phyloP scores from a whole-genome alignment of 2,329 filamentous ascomycete genomes.

The Diplodia intermedia region DNA sequence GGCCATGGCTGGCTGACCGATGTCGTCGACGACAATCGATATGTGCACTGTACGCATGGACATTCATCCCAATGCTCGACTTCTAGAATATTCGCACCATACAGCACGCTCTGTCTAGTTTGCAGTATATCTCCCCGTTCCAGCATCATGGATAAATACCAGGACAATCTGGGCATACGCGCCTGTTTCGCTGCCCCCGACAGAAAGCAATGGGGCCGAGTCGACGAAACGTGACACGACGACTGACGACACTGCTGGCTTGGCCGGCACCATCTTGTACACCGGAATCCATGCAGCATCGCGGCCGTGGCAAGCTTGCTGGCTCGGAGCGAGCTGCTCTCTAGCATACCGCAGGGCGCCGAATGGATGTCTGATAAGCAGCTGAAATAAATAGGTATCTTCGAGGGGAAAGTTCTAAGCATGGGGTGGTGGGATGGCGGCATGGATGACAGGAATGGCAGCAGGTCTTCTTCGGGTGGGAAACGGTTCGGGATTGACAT shows the following conservation, averaged over 20 bases:
- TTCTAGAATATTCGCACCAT: not conserved
- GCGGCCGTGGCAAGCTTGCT: slow-evolving; percentile 9
- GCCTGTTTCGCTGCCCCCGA: not conserved
- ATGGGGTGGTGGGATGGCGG: slow-evolving; percentile 17
- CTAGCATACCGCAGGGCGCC: not conserved
- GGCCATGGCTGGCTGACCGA: not conserved
- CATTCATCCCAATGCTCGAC: slow-evolving; percentile 11
- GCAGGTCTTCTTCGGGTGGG: not conserved
- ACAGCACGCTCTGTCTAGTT: not conserved
- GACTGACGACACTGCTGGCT: not conserved
- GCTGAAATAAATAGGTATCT: not conserved
- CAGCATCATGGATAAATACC: slow-evolving; percentile 11
- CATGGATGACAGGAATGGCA: not conserved
- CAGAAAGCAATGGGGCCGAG: not conserved
- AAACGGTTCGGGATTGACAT: slow-evolving; percentile 21
- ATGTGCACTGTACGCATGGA: slow-evolving; percentile 8
- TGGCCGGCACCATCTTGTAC: not conserved
- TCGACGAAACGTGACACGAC: not conserved
- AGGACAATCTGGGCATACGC: not conserved
- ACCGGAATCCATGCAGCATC: slow-evolving; percentile 2
- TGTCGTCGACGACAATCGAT: not conserved
- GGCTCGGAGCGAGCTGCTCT: not conserved
- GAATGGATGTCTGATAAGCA: not conserved
- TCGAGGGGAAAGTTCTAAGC: slow-evolving; percentile 3
- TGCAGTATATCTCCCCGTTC: not conserved